Conservation (phyloP, 164 flowering plant species). For the Magnolia sinica region DNA sequence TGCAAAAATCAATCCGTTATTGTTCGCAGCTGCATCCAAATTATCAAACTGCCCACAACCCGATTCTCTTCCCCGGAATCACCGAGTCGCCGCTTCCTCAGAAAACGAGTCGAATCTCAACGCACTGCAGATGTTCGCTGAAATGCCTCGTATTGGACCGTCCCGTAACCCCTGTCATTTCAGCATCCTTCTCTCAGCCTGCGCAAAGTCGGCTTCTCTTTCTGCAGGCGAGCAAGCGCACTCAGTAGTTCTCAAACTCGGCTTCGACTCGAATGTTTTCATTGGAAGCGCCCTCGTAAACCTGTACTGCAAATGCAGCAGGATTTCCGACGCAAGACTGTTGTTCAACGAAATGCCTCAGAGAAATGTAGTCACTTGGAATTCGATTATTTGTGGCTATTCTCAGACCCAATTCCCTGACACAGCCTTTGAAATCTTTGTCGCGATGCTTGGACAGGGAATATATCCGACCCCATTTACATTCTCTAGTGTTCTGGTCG, state of each 20-base stretch:
- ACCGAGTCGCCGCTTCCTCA: not conserved
- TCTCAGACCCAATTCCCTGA: conserved; percentile 25
- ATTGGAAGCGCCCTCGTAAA: conserved; percentile 49
- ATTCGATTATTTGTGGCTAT: conserved; percentile 46
- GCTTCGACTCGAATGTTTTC: conserved; percentile 29
- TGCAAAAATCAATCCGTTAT: not conserved
- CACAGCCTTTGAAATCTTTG: conserved; percentile 36
- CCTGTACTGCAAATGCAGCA: conserved; percentile 43
- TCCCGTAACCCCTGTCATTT: conserved; percentile 30
- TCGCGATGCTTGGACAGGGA: conserved; percentile 34
- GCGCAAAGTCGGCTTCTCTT: conserved; percentile 18
- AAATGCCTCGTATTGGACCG: not conserved
- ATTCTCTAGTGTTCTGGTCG: conserved; percentile 48
- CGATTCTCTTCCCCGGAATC: not conserved
- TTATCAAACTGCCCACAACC: not conserved
- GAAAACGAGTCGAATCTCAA: not conserved
- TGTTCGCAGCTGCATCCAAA: not conserved
- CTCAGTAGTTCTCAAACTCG: conserved; percentile 37
- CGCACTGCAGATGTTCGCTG: not conserved
- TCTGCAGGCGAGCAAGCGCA: conserved; percentile 49
- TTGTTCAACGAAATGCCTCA: conserved; percentile 31
- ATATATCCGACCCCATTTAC: conserved; percentile 44
- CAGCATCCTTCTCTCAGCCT: conserved; percentile 37
- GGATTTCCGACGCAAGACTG: conserved; percentile 19
- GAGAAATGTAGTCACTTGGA: conserved; percentile 48